Conservation (phyloP, 2,329 filamentous ascomycete species). For the Gnomoniopsis smithogilvyi region DNA sequence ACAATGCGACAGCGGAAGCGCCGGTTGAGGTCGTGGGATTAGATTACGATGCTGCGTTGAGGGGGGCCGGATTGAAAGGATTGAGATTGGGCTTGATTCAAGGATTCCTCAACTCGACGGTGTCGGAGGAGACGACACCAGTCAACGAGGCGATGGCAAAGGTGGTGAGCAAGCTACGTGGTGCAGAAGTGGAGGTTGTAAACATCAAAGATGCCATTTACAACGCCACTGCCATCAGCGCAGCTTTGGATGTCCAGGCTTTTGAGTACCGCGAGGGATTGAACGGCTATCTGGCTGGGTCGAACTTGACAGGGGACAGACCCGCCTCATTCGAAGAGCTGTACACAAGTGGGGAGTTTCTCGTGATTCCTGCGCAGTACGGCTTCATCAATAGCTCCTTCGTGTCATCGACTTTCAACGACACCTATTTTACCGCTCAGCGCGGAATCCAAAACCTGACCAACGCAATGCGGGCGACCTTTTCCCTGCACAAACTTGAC, state of each 20-base stretch:
- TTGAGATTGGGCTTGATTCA: slow-evolving; percentile 34
- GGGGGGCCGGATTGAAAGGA: slow-evolving; percentile 23
- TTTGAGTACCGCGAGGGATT: slow-evolving; percentile 57
- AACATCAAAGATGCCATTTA: slow-evolving; percentile 47
- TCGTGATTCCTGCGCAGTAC: slow-evolving; percentile 59
- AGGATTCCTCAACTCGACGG: slow-evolving; percentile 55
- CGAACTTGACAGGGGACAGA: slow-evolving; percentile 37
- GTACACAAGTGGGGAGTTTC: slow-evolving; percentile 47
- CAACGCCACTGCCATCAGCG: slow-evolving; percentile 46
- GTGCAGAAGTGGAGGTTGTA: slow-evolving; percentile 47
- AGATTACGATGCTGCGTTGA: slow-evolving; percentile 44
- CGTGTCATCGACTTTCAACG: slow-evolving; percentile 43
- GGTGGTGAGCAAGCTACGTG: slow-evolving; percentile 41
- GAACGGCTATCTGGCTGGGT: slow-evolving; percentile 50
- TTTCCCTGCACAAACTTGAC: slow-evolving; percentile 46
- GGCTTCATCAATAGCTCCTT: slow-evolving; percentile 48
- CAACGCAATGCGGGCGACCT: slow-evolving; percentile 45
- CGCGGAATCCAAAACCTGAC: slow-evolving; percentile 51
- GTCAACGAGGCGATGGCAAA: slow-evolving; percentile 52
- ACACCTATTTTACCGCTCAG: slow-evolving; percentile 45
- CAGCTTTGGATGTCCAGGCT: slow-evolving; percentile 54
- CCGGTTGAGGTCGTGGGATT: slow-evolving; percentile 36
- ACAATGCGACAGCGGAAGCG: slow-evolving; percentile 49
- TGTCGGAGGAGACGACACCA: slow-evolving; percentile 49
- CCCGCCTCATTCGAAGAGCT: slow-evolving; percentile 46